phyloP scores from a whole-genome alignment of 192 early-diverging fungal species.

The Coemansia sp. region DNA sequence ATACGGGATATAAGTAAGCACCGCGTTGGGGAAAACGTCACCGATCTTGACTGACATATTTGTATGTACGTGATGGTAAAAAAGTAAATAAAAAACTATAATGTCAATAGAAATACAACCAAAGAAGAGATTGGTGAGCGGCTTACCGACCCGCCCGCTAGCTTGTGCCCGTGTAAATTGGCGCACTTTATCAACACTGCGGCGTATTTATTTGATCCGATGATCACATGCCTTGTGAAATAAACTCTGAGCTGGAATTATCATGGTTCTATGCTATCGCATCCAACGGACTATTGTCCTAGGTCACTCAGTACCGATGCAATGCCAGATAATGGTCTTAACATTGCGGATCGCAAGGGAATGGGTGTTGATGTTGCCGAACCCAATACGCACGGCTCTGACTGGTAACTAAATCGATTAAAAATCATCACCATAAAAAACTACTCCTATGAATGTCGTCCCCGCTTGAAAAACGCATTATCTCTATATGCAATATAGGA shows the following conservation, averaged over 20 bases:
- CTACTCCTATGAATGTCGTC: too few species aligned
- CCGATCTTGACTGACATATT: slow-evolving; percentile 59
- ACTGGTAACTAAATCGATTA: too few species aligned
- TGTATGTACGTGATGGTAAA: not conserved
- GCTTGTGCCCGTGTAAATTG: not conserved
- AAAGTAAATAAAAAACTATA: not conserved
- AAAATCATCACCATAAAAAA: too few species aligned
- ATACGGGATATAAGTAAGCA: slow-evolving; percentile 62
- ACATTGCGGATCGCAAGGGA: too few species aligned
- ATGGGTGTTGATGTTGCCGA: too few species aligned
- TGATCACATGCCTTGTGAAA: not conserved
- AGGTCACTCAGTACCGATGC: too few species aligned
- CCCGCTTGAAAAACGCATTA: too few species aligned
- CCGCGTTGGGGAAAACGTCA: slow-evolving; percentile 60
- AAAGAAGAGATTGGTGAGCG: not conserved
- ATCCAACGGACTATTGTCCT: too few species aligned
- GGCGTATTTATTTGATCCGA: not conserved
- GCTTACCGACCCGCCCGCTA: not conserved
- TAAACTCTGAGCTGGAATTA: not conserved
- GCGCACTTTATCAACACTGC: not conserved
- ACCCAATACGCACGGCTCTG: too few species aligned
- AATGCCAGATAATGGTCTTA: too few species aligned
- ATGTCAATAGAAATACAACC: not conserved
- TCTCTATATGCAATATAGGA: too few species aligned
- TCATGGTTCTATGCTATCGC: too few species aligned